These are phyloP conservation scores for Brassica carinata DNA, from an alignment of 345 rosid genomes.

Conservation along the genomic window DNA sequence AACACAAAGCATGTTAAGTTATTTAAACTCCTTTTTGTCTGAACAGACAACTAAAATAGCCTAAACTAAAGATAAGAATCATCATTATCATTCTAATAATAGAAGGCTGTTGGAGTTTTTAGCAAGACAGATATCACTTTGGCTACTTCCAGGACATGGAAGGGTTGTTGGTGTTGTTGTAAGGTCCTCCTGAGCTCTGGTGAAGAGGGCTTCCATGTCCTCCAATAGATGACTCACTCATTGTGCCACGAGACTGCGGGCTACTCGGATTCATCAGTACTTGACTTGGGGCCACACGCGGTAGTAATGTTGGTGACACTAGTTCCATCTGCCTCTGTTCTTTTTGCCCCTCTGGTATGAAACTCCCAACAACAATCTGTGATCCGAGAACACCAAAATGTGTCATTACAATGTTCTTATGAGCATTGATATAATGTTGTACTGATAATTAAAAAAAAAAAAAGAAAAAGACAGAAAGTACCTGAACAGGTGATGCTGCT, in stretches of 20 bases:
- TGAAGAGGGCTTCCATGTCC: constrained; percentile 65
- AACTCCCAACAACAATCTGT: constrained; percentile 75
- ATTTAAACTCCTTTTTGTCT: neutral
- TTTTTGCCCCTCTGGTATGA: constrained; percentile 54
- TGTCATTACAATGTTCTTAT: neutral
- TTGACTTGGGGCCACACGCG: constrained; percentile 27
- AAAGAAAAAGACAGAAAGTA: constrained; percentile 19
- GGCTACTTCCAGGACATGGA: constrained; percentile 67
- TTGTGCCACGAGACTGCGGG: constrained; percentile 61
- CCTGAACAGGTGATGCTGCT: constrained; percentile 92
- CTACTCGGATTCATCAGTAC: constrained; percentile 43
- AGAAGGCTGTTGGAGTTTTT: neutral
- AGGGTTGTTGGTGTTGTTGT: constrained; percentile 48
- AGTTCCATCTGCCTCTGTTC: constrained; percentile 50
- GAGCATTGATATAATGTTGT: neutral
- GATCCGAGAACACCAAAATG: neutral
- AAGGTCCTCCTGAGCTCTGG: constrained; percentile 52
- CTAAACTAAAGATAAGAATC: constrained; percentile 15
- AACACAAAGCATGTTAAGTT: constrained; percentile 17
- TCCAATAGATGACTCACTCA: constrained; percentile 65
- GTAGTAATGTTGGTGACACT: neutral
- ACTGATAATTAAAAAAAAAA: neutral
- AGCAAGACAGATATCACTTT: neutral
- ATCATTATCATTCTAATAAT: constrained; percentile 5
- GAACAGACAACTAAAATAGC: constrained; percentile 13